phyloP scores from a whole-genome alignment of 2,329 filamentous ascomycete genomes.

The Penicillium sclerotiorum region DNA sequence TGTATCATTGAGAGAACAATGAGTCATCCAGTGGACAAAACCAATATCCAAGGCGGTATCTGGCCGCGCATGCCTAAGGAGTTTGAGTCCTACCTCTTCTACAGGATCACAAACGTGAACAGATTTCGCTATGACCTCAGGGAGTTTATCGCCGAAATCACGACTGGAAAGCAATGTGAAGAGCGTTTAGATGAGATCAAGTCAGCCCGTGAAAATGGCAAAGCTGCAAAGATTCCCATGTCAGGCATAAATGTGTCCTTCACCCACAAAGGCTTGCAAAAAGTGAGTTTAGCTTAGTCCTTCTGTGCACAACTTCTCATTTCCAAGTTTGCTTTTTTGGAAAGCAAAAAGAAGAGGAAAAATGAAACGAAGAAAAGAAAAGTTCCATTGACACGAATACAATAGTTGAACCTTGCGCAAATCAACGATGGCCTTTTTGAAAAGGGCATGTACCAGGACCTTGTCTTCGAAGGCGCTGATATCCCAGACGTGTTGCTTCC shows the following conservation, averaged over 20 bases:
- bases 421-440: slow-evolving; percentile 9
- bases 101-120: slow-evolving; percentile 15
- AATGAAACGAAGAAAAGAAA: no score
- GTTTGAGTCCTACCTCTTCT: slow-evolving; percentile 21
- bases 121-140: slow-evolving; percentile 5
- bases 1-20: no score
- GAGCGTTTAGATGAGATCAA: background rate
- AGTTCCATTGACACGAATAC: no score
- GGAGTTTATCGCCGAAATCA: slow-evolving; percentile 11
- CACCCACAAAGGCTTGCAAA: slow-evolving; percentile 14
- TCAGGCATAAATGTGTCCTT: slow-evolving; percentile 16
- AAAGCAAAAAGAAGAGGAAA: no score
- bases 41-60: slow-evolving; percentile 17
- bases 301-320: no score
- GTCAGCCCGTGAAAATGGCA: slow-evolving; percentile 1
- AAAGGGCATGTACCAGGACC: slow-evolving; percentile 20
- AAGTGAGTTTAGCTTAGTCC: no score
- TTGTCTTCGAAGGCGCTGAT: slow-evolving; percentile 21
- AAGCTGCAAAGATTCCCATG: background rate
- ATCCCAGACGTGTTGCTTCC: slow-evolving; percentile 10
- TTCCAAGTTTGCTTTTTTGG: no score
- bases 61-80: slow-evolving; percentile 16
- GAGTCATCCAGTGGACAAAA: background rate
- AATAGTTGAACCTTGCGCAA: background rate
- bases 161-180: slow-evolving; percentile 19